Evolutionary conservation across 257 asterid genomes (phyloP).

Genomic region (Thymus quinquecostatus): DNA sequence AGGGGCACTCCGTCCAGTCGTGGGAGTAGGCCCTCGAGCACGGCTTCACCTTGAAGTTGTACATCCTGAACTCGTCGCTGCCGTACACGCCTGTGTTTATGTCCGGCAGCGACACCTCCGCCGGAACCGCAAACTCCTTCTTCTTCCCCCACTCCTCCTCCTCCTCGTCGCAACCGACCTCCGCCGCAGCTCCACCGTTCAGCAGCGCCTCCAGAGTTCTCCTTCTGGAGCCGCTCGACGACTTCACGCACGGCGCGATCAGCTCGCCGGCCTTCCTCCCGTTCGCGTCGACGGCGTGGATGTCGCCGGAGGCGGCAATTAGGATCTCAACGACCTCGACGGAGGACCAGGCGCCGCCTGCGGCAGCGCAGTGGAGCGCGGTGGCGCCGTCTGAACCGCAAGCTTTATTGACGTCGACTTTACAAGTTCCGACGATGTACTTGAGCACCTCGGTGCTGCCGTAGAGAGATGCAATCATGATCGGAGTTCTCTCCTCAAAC

Average conservation of each 20-base stretch:
- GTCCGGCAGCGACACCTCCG: constrained; percentile 61
- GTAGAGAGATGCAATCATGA: constrained; percentile 74
- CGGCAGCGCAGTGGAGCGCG: constrained; percentile 84
- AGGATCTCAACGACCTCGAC: constrained; percentile 59
- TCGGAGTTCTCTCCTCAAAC: constrained; percentile 72
- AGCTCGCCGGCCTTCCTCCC: constrained; percentile 70
- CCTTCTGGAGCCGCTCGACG: constrained; percentile 41
- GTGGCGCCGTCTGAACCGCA: constrained; percentile 80
- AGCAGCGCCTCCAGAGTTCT: constrained; percentile 57
- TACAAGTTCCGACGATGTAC: constrained; percentile 52
- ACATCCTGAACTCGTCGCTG: constrained; percentile 62
- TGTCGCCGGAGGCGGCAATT: constrained; percentile 54
- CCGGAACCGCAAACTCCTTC: constrained; percentile 65
- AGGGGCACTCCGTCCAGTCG: constrained; percentile 68
- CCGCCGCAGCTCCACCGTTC: constrained; percentile 49
- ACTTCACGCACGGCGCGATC: constrained; percentile 52
- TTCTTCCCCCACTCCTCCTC: constrained; percentile 59
- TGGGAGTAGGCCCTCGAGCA: constrained; percentile 61
- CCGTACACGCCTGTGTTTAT: constrained; percentile 52
- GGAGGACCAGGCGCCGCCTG: constrained; percentile 66
- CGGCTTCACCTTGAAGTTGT: constrained; percentile 58
- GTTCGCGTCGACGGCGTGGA: constrained; percentile 44
- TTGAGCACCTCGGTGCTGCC: constrained; percentile 67
- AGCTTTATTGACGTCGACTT: constrained; percentile 66
- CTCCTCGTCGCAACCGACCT: constrained; percentile 35